Percentiles rank a stretch among this genome's conserved stretches.
phyloP scores from a whole-genome alignment of 1,284 basidiomycete species.

The Ceratorhiza oryzae-sativae region DNA sequence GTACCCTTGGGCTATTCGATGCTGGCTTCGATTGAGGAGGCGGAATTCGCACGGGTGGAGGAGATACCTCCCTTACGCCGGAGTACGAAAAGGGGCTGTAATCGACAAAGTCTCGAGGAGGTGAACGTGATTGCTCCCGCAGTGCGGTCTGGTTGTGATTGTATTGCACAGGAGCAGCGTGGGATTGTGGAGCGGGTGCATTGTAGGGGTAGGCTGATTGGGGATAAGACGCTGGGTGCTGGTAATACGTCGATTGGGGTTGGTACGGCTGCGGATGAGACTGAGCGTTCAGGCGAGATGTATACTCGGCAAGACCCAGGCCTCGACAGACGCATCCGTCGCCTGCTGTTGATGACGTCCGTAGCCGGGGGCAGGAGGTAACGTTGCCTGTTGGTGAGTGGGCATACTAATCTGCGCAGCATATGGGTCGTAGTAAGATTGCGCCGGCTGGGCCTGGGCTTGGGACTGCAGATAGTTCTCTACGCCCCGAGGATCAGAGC shows the following conservation, averaged over 20 bases:
- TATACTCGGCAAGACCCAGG: conserved; percentile 26
- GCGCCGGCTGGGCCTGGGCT: background rate
- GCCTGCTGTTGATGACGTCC: conserved; percentile 25
- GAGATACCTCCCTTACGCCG: conserved; percentile 22
- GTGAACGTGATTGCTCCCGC: background rate
- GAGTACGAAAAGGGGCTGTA: conserved; percentile 28
- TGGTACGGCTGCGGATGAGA: conserved; percentile 11
- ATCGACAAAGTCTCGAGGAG: conserved; percentile 29
- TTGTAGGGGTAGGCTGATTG: background rate
- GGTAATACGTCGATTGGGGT: background rate
- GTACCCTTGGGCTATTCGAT: background rate
- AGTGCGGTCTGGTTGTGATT: background rate
- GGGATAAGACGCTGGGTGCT: conserved; percentile 1
- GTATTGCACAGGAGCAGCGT: background rate
- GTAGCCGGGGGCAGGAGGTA: conserved; percentile 11
- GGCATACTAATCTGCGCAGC: conserved; percentile 26
- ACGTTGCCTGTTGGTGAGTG: conserved; percentile 16
- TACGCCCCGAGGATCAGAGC: conserved; percentile 19
- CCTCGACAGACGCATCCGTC: conserved; percentile 34
- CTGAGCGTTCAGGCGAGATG: conserved; percentile 11
- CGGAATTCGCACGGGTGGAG: conserved; percentile 11
- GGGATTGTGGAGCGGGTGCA: conserved; percentile 12
- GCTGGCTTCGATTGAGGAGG: conserved; percentile 6
- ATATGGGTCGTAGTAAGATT: conserved; percentile 24
- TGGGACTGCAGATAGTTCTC: conserved; percentile 21